phyloP scores from a whole-genome alignment of 2,329 filamentous ascomycete genomes.

The Blastomyces gilchristii region DNA sequence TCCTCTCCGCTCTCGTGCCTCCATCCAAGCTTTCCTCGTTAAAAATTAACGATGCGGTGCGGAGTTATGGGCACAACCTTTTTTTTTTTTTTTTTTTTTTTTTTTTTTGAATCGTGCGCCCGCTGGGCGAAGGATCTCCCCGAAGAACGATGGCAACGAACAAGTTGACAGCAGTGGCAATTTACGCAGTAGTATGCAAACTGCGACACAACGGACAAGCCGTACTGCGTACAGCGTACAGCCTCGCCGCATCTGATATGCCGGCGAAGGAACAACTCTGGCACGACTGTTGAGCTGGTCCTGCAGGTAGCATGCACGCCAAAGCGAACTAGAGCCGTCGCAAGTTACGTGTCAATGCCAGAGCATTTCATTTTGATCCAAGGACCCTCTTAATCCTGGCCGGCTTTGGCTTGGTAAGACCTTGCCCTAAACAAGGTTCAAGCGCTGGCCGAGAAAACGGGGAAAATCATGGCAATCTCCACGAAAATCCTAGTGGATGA shows the following conservation, averaged over 20 bases:
- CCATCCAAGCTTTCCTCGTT: background rate
- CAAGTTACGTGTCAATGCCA: slow-evolving; percentile 22
- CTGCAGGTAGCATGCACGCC: slow-evolving; percentile 16
- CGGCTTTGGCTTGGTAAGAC: slow-evolving; percentile 14
- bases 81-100: background rate
- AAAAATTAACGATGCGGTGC: background rate
- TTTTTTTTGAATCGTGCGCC: background rate
- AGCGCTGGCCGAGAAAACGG: background rate
- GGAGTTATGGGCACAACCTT: background rate
- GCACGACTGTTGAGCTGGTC: slow-evolving; percentile 14
- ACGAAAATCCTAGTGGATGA: background rate
- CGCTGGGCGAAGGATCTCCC: background rate
- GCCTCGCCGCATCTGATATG: slow-evolving; percentile 1
- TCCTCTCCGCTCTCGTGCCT: background rate
- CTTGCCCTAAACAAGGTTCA: slow-evolving; percentile 2
- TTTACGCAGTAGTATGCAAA: slow-evolving; percentile 5
- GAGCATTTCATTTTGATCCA: slow-evolving; percentile 22
- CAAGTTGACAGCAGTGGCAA: slow-evolving; percentile 19
- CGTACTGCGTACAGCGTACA: no score
- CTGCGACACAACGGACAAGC: background rate
- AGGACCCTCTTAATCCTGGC: slow-evolving; percentile 20
- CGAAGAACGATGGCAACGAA: slow-evolving; percentile 16
- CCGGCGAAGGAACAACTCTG: background rate
- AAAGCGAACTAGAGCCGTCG: slow-evolving; percentile 12
- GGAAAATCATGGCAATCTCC: background rate